Evolutionary conservation across 164 flowering plant species (phyloP), one percentile per base, ranked within the genome.

Genomic region (Berberis thunbergii): DNA sequence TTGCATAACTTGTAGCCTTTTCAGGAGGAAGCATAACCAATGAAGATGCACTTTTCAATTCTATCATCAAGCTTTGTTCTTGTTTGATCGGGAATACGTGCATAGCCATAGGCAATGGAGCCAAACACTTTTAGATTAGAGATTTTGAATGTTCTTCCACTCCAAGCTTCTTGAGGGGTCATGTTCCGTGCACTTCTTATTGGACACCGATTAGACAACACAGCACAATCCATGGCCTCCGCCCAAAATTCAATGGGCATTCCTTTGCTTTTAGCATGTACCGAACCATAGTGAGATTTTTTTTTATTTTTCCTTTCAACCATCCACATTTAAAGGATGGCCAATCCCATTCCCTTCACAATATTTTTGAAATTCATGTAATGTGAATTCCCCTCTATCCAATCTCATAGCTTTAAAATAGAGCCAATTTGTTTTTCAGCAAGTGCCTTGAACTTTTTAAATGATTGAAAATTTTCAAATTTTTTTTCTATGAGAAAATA

Each of bases 211-310:
- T 61, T 61, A 2, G 42, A 40, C 1, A 48, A 38, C 0, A 48
- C 44, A 0, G 43, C 12, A 13, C 53, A 45, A 6, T 7, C 54
- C 1, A 49, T 43, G 7, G 64, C 44, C 26, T 61, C 53, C 0
- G 13, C 64, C 64, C 54, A 48, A 6, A 61, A 61, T 13, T 40
- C 43, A 48, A 26, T 61, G 5, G 55, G 64, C 42, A 61, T n/a
- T n/a, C 7, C 5, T 40, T 61, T 61, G 26, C 26, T 1, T 3
- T 38, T 49, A 46, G 3, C 13, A 9, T 12, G 48, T 46, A 11
- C 26, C 26, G 54, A n/a, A 13, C 54, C 2, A 2, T 41, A 12
- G 46, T 53, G n/a, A 60, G 42, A 38, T 55, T 45, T 8, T 41
- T 41, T 53, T 61, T 11, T 13, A 48, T 61, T 61, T 40, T 46